Base-by-base conservation (phyloP, 2,329 filamentous ascomycete genomes). In the Pseudogymnoascus sp. region DNA sequence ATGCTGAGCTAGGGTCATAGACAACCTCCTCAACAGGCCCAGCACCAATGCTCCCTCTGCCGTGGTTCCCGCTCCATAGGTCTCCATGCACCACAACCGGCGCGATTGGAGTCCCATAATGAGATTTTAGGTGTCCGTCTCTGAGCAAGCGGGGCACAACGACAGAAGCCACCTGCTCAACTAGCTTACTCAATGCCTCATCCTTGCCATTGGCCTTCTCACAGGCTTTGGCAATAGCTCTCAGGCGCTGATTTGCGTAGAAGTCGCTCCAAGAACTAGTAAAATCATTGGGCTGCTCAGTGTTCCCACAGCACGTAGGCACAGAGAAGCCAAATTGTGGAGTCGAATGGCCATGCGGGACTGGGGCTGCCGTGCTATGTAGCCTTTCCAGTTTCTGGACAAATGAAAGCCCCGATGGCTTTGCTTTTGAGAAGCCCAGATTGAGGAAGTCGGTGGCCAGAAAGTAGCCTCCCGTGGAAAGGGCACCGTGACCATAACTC, bases 81-180 rank as follows among this genome's bases (percentile, higher is more conserved):
- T 97, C 93, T 0, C 93, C 93, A 72, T 98, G 93, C 0, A 96
- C 80, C 5, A 96, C 83, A 0, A 95, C 92, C 0, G 93, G 91
- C n/a, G 74, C 78, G 26, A 95, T 81, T 0, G 81, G 82, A 59
- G 84, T 77, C 3, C 82, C 81, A 1, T 72, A 67, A 41, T 60
- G 31, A 6, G 31, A 37, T 6, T 60, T 40, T 10, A 96, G 74
- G 71, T 87, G 84, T 0, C 77, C 80, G 61, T 90, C 86, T 0
- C 87, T 85, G 11, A 97, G 77, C n/a, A 97, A 76, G 1, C 88
- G 78, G 0, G 91, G 91, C 1, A 96, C 90, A 0, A 96, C 88
- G 6, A 75, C 75, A 0, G 72, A 70, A 0, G 84, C 87, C 0
- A 87, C 87, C 50, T 75, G 75, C 68, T 93, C 87, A 0, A 96